Base-by-base conservation (phyloP, 345 rosid genomes). In the Cardamine chenopodiifolia region DNA sequence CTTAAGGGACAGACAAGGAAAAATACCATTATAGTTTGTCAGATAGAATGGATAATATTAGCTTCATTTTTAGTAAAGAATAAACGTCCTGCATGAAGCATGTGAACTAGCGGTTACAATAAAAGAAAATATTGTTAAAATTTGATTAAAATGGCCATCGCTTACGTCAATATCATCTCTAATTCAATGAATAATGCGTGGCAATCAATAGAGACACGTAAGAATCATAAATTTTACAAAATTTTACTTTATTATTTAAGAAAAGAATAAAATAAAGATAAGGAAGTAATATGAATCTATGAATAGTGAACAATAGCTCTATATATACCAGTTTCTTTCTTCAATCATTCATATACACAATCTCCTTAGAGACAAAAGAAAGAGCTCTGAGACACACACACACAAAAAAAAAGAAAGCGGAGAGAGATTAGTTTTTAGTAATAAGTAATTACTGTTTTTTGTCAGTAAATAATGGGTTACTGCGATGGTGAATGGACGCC, bases 401-500 rank as follows among this genome's bases (percentile, higher is more conserved):
- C n/a, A 17, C 11, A 18, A 48, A 34, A 4, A 35, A 25, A 39
- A 6, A 6, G 20, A 11, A 44, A 2, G 1, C 19, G n/a, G 65
- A 62, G 65, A 69, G 57, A 40, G 22, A 50, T 57, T 13, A 65
- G 26, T 73, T 23, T 15, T 15, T 44, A 44, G 49, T 44, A 15
- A 9, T 64, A 55, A 55, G 0, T 62, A 18, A 8, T 29, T 37
- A 60, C 11, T 55, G 25, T 26, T 53, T 26, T 3, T 55, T 50
- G 7, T 11, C 28, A 52, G 18, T 7, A 7, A 65, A n/a, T 11
- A 35, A 70, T 73, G 82, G 65, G 71, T 62, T 73, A 78, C 39
- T 78, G 82, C 39, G 25, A 78, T 62, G 82, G 78, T 67, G 73
- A 81, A 55, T 84, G 88, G 90, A 85, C 83, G 26, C 87, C 90